Base-by-base conservation (phyloP, 2,329 filamentous ascomycete species). In the Apiospora koreana region DNA sequence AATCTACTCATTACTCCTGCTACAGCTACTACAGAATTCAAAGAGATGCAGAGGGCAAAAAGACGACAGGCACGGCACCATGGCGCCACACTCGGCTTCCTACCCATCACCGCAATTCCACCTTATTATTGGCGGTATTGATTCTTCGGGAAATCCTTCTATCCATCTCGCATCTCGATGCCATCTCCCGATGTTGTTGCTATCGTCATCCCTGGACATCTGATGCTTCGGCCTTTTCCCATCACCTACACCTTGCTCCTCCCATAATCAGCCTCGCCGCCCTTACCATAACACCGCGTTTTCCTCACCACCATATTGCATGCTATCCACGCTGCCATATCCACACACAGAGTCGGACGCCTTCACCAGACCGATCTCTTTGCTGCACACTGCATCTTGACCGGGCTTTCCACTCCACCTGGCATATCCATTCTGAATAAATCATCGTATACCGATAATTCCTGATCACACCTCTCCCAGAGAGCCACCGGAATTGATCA, bases 181-280 rank as follows among this genome's bases (percentile, higher is more conserved):
- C 45, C 45, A 68, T 68, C 66, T 45, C 28, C 35, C 45, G 66
- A 68, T 54, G 66, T 18, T 38, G 28, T 28, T 41, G 66, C 25
- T 25, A 54, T 68, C 43, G 43, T 68, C 66, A 50, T 68, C 31
- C 8, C 25, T 16, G 14, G 42, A 66, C 64, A 25, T 28, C 14
- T 43, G 64, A 43, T 25, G 25, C 6, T 2, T 43, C 16, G 9
- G 42, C 64, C 14, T 25, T 45, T 45, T 66, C 21, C 21, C 10
- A 62, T 38, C 54, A 38, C 54, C 10, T 62, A 62, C 31, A 38
- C 18, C 38, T 28, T 31, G 6, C 64, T 31, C 12, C 64, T 66
- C 38, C 41, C 38, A 45, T 12, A 45, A 45, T 23, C 42, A 45
- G 64, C 64, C 64, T 66, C n/a, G 35, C 9, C 21, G 4, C 12